Conservation (phyloP, 1,139 yeast genomes). For the Blastobotrys malaysiensis region DNA sequence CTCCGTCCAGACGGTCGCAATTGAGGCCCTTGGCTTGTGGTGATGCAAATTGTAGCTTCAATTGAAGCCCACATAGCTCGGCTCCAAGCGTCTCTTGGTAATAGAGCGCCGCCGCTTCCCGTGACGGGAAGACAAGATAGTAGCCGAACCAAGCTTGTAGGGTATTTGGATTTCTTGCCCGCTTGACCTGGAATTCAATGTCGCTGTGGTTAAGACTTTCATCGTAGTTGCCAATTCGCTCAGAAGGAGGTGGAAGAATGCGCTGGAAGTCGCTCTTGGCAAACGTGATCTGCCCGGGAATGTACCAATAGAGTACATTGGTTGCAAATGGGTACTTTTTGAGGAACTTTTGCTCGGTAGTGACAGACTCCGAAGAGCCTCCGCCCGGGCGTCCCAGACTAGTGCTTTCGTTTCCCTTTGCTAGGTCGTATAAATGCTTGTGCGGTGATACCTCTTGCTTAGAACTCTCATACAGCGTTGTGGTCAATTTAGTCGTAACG, state of each 20-base stretch:
- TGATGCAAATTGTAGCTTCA: conserved; percentile 43
- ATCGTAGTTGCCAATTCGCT: conserved; percentile 15
- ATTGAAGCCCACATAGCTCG: conserved; percentile 46
- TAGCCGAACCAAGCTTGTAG: conserved; percentile 45
- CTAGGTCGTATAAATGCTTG: neutral
- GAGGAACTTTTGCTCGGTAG: conserved; percentile 1
- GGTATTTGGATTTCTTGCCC: conserved; percentile 45
- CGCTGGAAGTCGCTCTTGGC: conserved; percentile 31
- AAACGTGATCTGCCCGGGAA: conserved; percentile 26
- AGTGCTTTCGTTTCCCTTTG: neutral
- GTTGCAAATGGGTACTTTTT: conserved; percentile 18
- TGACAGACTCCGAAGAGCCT: neutral
- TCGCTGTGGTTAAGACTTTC: conserved; percentile 12
- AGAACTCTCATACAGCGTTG: neutral
- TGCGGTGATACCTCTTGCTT: neutral
- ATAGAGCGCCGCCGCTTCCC: conserved; percentile 48
- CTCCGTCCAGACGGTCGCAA: conserved; percentile 27
- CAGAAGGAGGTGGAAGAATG: conserved; percentile 25
- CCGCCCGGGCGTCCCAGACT: neutral
- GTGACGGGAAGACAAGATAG: conserved; percentile 46
- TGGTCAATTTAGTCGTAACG: neutral
- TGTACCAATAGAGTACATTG: conserved; percentile 32
- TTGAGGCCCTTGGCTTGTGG: conserved; percentile 25
- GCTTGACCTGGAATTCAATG: conserved; percentile 31
- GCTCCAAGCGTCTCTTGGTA: conserved; percentile 45